Evolutionary conservation across 352 stramenopile genomes (phyloP).

Genomic region (Phytophthora pini): DNA sequence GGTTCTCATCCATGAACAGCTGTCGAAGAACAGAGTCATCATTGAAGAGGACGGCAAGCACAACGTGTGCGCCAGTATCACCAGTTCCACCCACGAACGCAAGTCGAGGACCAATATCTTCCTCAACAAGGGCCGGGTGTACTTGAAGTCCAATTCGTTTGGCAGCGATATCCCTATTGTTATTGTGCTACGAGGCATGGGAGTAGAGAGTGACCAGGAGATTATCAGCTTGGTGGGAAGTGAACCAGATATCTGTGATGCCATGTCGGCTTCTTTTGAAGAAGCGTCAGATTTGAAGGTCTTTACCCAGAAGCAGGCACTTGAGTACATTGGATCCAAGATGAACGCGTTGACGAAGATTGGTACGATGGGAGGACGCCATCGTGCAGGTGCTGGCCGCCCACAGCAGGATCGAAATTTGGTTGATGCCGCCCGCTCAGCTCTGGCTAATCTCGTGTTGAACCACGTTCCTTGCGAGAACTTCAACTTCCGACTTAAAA

Average conservation of each 20-base stretch:
- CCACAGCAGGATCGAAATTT: slow-evolving; percentile 63
- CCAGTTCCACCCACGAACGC: slow-evolving; percentile 98
- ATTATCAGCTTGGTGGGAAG: slow-evolving; percentile 97
- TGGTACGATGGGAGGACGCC: slow-evolving; percentile 47
- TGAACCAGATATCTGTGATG: slow-evolving; percentile 95
- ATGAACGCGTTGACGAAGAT: slow-evolving; percentile 88
- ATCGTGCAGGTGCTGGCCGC: slow-evolving; percentile 37
- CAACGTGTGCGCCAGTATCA: slow-evolving; percentile 95
- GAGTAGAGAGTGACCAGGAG: slow-evolving; percentile 98
- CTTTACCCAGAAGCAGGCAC: slow-evolving; percentile 94
- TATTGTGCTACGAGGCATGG: slow-evolving; percentile 98
- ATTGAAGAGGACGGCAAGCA: slow-evolving; percentile 97
- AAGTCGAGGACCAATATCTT: slow-evolving; percentile 98
- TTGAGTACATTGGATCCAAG: slow-evolving; percentile 97
- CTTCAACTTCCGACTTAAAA: slow-evolving; percentile 98
- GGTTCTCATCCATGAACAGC: slow-evolving; percentile 99
- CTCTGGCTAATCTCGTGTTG: slow-evolving; percentile 98
- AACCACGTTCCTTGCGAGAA: slow-evolving; percentile 98
- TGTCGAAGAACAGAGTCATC: slow-evolving; percentile 99
- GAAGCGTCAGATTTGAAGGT: slow-evolving; percentile 96
- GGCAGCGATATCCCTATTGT: slow-evolving; percentile 98
- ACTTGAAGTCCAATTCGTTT: slow-evolving; percentile 99
- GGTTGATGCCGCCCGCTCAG: slow-evolving; percentile 96
- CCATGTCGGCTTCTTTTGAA: slow-evolving; percentile 96
- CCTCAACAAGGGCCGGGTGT: slow-evolving; percentile 96